phyloP scores from a whole-genome alignment of 129 eudicot genomes.

The Pittosporum tobira region DNA sequence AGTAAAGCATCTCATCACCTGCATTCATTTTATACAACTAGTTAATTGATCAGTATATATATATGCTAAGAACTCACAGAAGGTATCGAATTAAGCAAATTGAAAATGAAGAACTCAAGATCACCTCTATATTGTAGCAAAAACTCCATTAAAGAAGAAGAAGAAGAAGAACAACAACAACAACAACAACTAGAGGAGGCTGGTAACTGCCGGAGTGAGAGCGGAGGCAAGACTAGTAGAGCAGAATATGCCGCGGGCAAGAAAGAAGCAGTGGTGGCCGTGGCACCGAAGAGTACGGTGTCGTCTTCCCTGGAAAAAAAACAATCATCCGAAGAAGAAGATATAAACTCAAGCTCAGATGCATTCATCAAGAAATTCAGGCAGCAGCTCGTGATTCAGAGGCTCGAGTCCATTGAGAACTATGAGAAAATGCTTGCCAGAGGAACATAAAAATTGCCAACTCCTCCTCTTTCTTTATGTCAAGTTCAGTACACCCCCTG shows the following conservation, averaged over 20 bases:
- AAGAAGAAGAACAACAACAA: background rate
- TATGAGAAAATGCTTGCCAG: constrained; percentile 58
- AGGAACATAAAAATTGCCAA: constrained; percentile 24
- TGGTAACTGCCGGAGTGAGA: too few species aligned
- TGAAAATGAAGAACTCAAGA: constrained; percentile 3
- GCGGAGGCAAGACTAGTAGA: too few species aligned
- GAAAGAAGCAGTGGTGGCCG: background rate
- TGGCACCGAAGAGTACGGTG: constrained; percentile 13
- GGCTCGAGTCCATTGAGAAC: constrained; percentile 77
- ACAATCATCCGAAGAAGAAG: constrained; percentile 29
- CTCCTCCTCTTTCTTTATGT: too few species aligned
- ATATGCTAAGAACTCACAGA: too few species aligned
- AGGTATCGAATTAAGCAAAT: too few species aligned
- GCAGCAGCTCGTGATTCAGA: constrained; percentile 61
- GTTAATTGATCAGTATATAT: too few species aligned
- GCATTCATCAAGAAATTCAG: constrained; percentile 71
- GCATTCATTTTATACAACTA: background rate
- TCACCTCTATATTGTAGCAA: background rate
- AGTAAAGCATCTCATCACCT: background rate
- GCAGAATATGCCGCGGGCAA: too few species aligned
- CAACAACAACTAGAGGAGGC: too few species aligned
- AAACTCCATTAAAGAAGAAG: background rate
- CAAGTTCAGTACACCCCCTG: too few species aligned
- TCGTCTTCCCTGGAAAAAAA: constrained; percentile 18
- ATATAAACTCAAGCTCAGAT: constrained; percentile 61